phyloP scores from a whole-genome alignment of 495 filamentous ascomycete species.

The Xylaria longipes region DNA sequence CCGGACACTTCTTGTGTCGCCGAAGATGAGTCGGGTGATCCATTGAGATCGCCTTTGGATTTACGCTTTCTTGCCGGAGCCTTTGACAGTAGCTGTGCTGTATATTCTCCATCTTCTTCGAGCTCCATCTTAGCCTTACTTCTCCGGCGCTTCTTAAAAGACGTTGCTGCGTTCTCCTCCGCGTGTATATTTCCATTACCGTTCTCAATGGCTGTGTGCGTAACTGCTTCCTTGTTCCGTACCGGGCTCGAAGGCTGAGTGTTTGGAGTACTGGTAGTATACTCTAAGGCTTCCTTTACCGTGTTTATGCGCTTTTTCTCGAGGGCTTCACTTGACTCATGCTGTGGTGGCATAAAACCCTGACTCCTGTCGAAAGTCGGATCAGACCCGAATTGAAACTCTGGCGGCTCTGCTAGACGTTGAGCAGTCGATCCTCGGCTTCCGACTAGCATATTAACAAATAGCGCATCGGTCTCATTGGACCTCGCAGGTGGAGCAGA shows the following conservation, averaged over 20 bases:
- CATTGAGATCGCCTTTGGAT: conserved; percentile 40
- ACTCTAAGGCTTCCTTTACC: conserved; percentile 58
- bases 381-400: conserved; percentile 72
- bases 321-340: conserved; percentile 62
- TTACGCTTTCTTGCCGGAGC: conserved; percentile 44
- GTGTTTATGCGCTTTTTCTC: conserved; percentile 59
- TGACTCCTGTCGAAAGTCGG: conserved; percentile 61
- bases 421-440: conserved; percentile 26
- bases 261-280: conserved; percentile 58
- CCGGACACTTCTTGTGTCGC: conserved; percentile 35
- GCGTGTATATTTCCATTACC: conserved; percentile 40
- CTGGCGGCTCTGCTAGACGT: conserved; percentile 29
- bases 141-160: conserved; percentile 54
- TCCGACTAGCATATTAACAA: conserved; percentile 50
- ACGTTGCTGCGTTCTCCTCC: conserved; percentile 47
- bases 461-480: conserved; percentile 34
- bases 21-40: conserved; percentile 30
- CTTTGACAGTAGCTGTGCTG: conserved; percentile 27
- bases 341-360: conserved; percentile 61
- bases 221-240: conserved; percentile 43
- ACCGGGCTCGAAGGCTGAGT: conserved; percentile 66
- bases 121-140: conserved; percentile 47
- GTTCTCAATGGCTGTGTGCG: conserved; percentile 22
- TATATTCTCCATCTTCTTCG: conserved; percentile 33
- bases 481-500: conserved; percentile 32